These are phyloP conservation scores for Quercus berberidifolia DNA, from an alignment of 306 rosid genomes.

Conservation along the genomic window DNA sequence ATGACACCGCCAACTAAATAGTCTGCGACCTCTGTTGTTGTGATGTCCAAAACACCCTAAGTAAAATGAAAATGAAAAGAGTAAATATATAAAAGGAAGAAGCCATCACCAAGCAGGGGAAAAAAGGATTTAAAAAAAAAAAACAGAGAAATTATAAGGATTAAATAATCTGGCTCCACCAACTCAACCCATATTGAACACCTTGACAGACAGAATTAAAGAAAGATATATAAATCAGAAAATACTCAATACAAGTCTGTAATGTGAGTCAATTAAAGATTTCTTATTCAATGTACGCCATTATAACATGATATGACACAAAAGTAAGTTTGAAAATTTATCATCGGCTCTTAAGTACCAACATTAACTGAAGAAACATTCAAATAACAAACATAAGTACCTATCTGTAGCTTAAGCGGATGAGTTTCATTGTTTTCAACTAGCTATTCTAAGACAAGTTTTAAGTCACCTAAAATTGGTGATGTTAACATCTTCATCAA, in stretches of 20 bases:
- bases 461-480: neutral
- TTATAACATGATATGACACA: neutral
- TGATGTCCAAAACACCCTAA: conserved; percentile 80
- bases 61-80: conserved; percentile 19
- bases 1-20: conserved; percentile 78
- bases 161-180: neutral
- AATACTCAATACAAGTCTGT: neutral
- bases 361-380: neutral
- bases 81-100: conserved; percentile 1
- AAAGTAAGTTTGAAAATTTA: neutral
- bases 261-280: neutral
- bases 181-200: neutral
- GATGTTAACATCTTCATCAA: neutral
- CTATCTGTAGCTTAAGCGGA: neutral
- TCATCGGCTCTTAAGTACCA: neutral
- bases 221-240: neutral
- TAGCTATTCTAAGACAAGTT: neutral
- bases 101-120: conserved; percentile 3
- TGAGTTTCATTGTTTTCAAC: neutral
- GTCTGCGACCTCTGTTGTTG: conserved; percentile 93
- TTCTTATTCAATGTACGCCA: neutral
- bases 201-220: neutral
- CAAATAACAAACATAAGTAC: neutral
- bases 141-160: neutral
- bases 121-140: conserved; percentile 10